phyloP scores from a whole-genome alignment of 495 filamentous ascomycete genomes.

The Echria macrotheca region DNA sequence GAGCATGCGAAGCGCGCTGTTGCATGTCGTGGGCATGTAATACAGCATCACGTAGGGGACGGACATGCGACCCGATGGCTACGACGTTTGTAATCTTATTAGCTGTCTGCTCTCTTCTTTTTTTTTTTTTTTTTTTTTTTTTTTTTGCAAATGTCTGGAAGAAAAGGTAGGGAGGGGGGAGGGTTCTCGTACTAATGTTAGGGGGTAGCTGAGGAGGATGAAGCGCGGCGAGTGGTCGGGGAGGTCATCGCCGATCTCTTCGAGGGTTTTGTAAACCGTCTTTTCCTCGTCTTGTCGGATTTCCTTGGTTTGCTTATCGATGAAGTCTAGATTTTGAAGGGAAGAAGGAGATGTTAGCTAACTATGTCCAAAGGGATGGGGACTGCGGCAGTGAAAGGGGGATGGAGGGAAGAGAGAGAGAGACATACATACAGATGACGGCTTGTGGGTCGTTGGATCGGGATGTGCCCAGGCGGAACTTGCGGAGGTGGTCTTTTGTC shows the following conservation, averaged over 20 bases:
- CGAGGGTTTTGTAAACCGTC: conserved; percentile 70
- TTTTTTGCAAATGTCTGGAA: neutral
- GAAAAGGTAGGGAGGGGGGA: neutral
- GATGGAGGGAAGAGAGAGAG: neutral
- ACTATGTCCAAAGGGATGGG: neutral
- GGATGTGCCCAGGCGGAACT: conserved; percentile 88
- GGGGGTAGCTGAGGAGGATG: conserved; percentile 81
- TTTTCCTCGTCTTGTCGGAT: conserved; percentile 70
- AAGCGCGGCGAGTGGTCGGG: conserved; percentile 90
- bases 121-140: too few species aligned
- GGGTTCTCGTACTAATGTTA: conserved; percentile 61
- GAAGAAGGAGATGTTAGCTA: conserved; percentile 12
- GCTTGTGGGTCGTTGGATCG: conserved; percentile 84
- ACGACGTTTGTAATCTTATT: neutral
- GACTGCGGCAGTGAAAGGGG: conserved; percentile 4
- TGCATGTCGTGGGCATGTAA: conserved; percentile 86
- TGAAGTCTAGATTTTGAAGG: too few species aligned
- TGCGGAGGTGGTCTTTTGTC: conserved; percentile 79
- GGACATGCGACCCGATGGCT: conserved; percentile 43
- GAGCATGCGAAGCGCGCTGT: conserved; percentile 77
- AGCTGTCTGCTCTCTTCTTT: neutral
- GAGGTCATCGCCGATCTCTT: conserved; percentile 77
- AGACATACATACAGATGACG: conserved; percentile 75
- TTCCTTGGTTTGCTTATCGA: conserved; percentile 82
- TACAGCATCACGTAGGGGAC: conserved; percentile 87